Percentiles rank a stretch among this genome's conserved stretches.
Evolutionary conservation across 148 eudicot genomes (phyloP).

Genomic region (Gaultheria prostrata): DNA sequence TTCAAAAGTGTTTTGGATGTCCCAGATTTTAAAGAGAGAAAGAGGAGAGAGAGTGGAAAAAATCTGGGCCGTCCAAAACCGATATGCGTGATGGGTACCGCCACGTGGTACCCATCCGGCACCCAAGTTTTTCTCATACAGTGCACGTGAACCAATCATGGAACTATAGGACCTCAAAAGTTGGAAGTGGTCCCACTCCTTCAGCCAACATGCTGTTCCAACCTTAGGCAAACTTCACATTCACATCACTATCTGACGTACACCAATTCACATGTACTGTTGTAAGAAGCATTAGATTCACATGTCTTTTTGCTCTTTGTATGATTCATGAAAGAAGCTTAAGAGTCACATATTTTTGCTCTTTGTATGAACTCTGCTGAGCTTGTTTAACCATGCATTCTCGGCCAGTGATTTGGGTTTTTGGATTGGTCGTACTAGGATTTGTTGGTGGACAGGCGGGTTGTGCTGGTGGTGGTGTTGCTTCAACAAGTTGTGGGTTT

Average conservation of each 20-base stretch:
- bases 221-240: too few species aligned
- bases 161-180: not conserved
- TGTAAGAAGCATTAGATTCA: not conserved
- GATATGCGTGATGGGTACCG: too few species aligned
- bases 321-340: not conserved
- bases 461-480: not conserved
- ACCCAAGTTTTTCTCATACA: too few species aligned
- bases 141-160: not conserved
- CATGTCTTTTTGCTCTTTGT: not conserved
- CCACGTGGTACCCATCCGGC: too few species aligned
- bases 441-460: not conserved
- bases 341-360: not conserved
- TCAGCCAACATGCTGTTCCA: not conserved
- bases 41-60: too few species aligned
- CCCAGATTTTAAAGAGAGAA: too few species aligned
- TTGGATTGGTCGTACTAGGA: not conserved
- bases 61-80: too few species aligned
- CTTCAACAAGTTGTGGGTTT: constrained; percentile 1
- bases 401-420: not conserved
- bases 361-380: not conserved
- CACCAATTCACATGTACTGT: not conserved
- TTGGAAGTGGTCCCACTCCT: not conserved
- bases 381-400: constrained; percentile 11
- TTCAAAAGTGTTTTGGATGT: too few species aligned
- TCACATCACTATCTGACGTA: not conserved